Evolutionary conservation across 1,139 yeast species (phyloP), one percentile per base, ranked within the genome.

Genomic region (Sugiyamaella neomexicana): DNA sequence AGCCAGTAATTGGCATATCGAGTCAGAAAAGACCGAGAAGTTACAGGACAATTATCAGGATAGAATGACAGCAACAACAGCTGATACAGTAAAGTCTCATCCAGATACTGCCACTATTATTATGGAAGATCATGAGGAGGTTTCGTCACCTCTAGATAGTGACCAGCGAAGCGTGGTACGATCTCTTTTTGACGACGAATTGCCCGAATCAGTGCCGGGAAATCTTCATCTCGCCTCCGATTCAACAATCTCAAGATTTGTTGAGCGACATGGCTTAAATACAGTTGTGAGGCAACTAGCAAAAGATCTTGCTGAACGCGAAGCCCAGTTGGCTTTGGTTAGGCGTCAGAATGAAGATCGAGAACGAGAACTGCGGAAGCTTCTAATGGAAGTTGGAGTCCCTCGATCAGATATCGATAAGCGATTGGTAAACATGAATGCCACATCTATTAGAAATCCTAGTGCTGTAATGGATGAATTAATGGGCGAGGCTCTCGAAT

Each of bases 241-340:
- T 55, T 65, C 61, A 25, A 63, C 73, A 10, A 65, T 75, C 13
- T 66, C 71, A 20, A 65, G 71, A 9, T 74, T 78, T 53, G 70
- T 80, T 5, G 64, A 65, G 1, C 67, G 75, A 27, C 71, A 74
- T 53, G 80, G 82, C 20, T 74, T 80, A 0, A 65, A 72, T 5
- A 65, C 68, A 1, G 71, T 80, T 27, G 73, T 80, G 3, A 70
- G 77, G 37, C 84, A 80, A 61, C 66, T 80, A 29, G 78, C 82
- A 0, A 61, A 72, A 0, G 84, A 80, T 57, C 63, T 81, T 55
- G 79, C 81, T 0, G 70, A 72, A 40, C 73, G 80, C 44, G 83
- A 80, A 56, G 71, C 78, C 1, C 82, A 80, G 59, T 68, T 80
- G 46, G 68, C 75, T 2, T 60, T 77, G 37, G 60, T 75, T 37